phyloP scores from a whole-genome alignment of 2,329 filamentous ascomycete genomes.

The Colletotrichum tanaceti region DNA sequence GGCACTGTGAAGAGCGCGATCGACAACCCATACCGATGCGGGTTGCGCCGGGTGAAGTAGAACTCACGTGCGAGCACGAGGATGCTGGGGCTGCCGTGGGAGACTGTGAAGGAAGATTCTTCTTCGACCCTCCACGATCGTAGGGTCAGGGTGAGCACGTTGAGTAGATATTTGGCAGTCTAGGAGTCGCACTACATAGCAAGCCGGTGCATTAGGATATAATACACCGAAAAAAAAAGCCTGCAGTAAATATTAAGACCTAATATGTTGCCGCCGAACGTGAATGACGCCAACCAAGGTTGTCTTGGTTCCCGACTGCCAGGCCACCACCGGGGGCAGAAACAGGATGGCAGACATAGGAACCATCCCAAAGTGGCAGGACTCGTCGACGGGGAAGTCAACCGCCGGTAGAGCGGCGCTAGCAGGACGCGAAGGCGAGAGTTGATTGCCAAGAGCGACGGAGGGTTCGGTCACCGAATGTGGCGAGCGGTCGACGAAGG shows the following conservation, averaged over 20 bases:
- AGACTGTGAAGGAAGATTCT: neutral
- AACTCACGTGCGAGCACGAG: constrained; percentile 28
- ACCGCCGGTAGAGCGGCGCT: neutral
- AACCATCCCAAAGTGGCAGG: neutral
- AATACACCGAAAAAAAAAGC: neutral
- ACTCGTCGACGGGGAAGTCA: constrained; percentile 10
- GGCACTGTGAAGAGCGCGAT: constrained; percentile 22
- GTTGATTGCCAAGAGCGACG: neutral
- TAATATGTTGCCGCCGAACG: neutral
- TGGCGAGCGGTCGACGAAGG: constrained; percentile 13
- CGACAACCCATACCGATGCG: constrained; percentile 5
- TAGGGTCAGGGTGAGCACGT: neutral
- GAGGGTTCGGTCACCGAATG: constrained; percentile 10
- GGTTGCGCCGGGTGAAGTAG: neutral
- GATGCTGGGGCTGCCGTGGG: constrained; percentile 28
- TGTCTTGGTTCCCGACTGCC: neutral
- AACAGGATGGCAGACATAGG: neutral
- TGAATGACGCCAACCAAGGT: neutral
- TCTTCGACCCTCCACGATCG: constrained; percentile 2
- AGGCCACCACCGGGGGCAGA: neutral
- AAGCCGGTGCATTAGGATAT: too few relatives aligned
- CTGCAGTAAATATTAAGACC: neutral
- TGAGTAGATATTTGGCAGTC: neutral
- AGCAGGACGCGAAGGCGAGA: neutral
- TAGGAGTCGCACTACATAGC: neutral